Percentiles rank a stretch among this genome's conserved stretches.
Conservation (phyloP, 768 basidiomycete species). For the Paxillus involutus region DNA sequence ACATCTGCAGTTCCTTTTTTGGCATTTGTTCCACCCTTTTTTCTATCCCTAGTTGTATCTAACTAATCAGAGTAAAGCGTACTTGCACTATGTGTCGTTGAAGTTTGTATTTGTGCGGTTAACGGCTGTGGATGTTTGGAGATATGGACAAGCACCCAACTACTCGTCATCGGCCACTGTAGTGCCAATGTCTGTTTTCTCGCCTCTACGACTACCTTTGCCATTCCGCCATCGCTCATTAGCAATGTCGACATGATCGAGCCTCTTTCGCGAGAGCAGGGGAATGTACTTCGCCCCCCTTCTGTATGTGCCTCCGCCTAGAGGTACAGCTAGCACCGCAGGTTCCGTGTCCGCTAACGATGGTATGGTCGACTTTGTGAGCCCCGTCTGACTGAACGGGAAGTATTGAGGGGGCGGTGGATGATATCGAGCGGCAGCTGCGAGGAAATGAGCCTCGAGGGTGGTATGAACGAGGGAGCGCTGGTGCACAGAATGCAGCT, state of each 20-base stretch:
- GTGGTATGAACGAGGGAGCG: slow-evolving; percentile 65
- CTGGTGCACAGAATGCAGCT: slow-evolving; percentile 52
- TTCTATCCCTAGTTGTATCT: slow-evolving; percentile 8
- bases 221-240: slow-evolving; percentile 81
- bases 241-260: slow-evolving; percentile 67
- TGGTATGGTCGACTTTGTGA: slow-evolving; percentile 19
- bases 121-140: too few relatives aligned
- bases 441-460: slow-evolving; percentile 65
- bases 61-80: slow-evolving; percentile 12
- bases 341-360: slow-evolving; percentile 11
- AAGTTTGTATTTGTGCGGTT: too few relatives aligned
- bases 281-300: slow-evolving; percentile 64
- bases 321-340: slow-evolving; percentile 49
- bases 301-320: slow-evolving; percentile 71
- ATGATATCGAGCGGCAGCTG: slow-evolving; percentile 54
- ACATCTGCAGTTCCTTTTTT: slow-evolving; percentile 11
- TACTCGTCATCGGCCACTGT: slow-evolving; percentile 7
- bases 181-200: slow-evolving; percentile 23
- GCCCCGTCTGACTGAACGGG: slow-evolving; percentile 33
- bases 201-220: slow-evolving; percentile 52
- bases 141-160: neutral
- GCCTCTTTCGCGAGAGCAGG: slow-evolving; percentile 62
- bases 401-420: slow-evolving; percentile 37
- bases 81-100: neutral
- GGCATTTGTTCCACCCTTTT: slow-evolving; percentile 14